A percentile compares a stretch with the other conserved stretches of the same genome.
Evolutionary conservation across 2,329 filamentous ascomycete genomes (phyloP).

Genomic region (Hypoxylon sp.): DNA sequence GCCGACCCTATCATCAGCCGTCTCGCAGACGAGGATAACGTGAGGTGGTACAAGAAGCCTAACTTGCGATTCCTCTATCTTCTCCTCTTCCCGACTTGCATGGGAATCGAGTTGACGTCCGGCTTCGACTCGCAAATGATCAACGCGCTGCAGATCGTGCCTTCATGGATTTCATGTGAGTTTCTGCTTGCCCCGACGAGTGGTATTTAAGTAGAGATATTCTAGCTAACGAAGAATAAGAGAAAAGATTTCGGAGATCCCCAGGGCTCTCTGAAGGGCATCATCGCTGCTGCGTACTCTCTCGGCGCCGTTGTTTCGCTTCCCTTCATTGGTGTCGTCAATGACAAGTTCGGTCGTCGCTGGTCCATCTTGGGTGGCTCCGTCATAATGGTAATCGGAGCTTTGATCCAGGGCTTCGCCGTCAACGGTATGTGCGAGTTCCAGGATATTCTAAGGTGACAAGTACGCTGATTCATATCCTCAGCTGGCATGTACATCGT

Average conservation of each 20-base stretch:
- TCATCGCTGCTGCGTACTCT: conserved; percentile 66
- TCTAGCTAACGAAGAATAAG: conserved; percentile 8
- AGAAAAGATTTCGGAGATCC: conserved; percentile 52
- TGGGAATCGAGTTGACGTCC: conserved; percentile 65
- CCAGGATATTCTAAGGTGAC: neutral
- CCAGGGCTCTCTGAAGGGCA: conserved; percentile 56
- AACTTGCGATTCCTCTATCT: conserved; percentile 65
- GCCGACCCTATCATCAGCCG: conserved; percentile 50
- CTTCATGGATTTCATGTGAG: conserved; percentile 49
- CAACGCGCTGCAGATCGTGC: conserved; percentile 53
- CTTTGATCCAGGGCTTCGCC: conserved; percentile 62
- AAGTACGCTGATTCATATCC: neutral
- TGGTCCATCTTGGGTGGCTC: conserved; percentile 65
- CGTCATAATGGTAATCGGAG: conserved; percentile 61
- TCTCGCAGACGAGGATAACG: conserved; percentile 51
- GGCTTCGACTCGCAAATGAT: conserved; percentile 57
- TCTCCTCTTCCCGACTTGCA: conserved; percentile 65
- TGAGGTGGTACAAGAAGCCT: conserved; percentile 65
- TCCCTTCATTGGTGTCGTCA: conserved; percentile 64
- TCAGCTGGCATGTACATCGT: conserved; percentile 63
- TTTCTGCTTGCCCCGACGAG: neutral
- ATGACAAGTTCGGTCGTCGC: conserved; percentile 62
- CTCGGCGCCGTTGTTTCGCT: conserved; percentile 66
- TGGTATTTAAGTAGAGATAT: neutral
- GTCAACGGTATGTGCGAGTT: conserved; percentile 49